Evolutionary conservation across 2,329 filamentous ascomycete genomes (phyloP).

Genomic region (Fusarium nurragi): DNA sequence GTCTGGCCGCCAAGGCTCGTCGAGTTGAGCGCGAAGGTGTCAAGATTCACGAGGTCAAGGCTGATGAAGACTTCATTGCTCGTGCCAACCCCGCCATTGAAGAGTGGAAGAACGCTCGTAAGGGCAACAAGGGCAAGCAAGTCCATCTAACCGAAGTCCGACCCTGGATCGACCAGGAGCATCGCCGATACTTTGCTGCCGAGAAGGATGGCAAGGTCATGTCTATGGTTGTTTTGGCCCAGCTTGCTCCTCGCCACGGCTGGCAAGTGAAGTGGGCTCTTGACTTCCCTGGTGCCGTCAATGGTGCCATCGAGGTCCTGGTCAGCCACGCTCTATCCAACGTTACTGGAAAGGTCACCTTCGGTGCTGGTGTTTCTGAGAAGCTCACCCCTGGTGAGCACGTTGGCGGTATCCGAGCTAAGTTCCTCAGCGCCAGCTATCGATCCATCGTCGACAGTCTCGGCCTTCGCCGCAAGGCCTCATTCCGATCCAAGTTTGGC

Average conservation of each 20-base stretch:
- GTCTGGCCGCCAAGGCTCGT: constrained; percentile 77
- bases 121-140: constrained; percentile 76
- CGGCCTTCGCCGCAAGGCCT: constrained; percentile 82
- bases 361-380: constrained; percentile 82
- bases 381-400: constrained; percentile 83
- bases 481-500: constrained; percentile 92
- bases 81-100: constrained; percentile 77
- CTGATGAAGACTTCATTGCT: constrained; percentile 74
- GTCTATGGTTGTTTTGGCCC: constrained; percentile 83
- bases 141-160: constrained; percentile 90
- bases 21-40: constrained; percentile 85
- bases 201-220: constrained; percentile 77
- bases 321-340: constrained; percentile 73
- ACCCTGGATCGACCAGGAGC: constrained; percentile 84
- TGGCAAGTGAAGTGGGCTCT: constrained; percentile 98
- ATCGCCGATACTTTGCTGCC: constrained; percentile 87
- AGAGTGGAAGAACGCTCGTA: constrained; percentile 82
- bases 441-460: constrained; percentile 83
- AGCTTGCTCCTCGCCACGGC: constrained; percentile 81
- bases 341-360: constrained; percentile 73
- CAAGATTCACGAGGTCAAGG: constrained; percentile 76
- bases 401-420: constrained; percentile 80
- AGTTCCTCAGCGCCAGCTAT: constrained; percentile 85
- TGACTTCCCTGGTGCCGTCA: constrained; percentile 88
- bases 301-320: constrained; percentile 85